Conservation (phyloP, 1,284 basidiomycete genomes). For the Tremellales sp. region DNA sequence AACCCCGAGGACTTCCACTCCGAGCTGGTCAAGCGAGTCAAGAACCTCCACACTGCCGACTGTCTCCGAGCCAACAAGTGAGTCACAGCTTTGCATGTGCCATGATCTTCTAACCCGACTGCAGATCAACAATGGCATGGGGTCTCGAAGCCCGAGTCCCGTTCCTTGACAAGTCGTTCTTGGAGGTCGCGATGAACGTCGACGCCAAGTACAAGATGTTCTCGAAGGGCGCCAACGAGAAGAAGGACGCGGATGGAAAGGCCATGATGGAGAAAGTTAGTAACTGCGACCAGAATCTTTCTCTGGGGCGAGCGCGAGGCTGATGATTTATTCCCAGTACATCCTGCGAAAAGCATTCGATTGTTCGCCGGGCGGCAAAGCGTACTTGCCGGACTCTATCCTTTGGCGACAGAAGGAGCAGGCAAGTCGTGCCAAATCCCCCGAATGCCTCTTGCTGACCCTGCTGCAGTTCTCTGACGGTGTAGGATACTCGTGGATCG, state of each 20-base stretch:
- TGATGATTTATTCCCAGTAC: constrained; percentile 57
- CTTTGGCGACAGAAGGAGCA: constrained; percentile 99
- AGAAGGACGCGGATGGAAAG: constrained; percentile 75
- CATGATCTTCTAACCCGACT: background rate
- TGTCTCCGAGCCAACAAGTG: constrained; percentile 98
- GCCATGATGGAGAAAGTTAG: constrained; percentile 89
- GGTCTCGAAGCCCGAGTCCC: constrained; percentile 98
- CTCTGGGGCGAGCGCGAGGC: background rate
- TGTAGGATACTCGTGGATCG: constrained; percentile 99
- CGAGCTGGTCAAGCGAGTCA: constrained; percentile 90
- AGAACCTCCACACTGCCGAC: constrained; percentile 96
- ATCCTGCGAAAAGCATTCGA: constrained; percentile 98
- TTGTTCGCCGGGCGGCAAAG: constrained; percentile 70
- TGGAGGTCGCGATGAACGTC: constrained; percentile 89
- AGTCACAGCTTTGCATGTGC: constrained; percentile 19
- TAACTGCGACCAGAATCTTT: background rate
- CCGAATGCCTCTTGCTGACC: background rate
- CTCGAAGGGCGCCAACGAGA: constrained; percentile 71
- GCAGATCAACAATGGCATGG: constrained; percentile 98
- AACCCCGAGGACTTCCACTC: constrained; percentile 87
- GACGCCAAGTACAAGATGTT: constrained; percentile 89
- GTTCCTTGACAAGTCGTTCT: constrained; percentile 95
- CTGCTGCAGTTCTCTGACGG: constrained; percentile 87
- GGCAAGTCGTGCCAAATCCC: no score
- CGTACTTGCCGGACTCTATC: constrained; percentile 90